phyloP scores from a whole-genome alignment of 1,284 basidiomycete species.

The Cryptococcus neoformans region DNA sequence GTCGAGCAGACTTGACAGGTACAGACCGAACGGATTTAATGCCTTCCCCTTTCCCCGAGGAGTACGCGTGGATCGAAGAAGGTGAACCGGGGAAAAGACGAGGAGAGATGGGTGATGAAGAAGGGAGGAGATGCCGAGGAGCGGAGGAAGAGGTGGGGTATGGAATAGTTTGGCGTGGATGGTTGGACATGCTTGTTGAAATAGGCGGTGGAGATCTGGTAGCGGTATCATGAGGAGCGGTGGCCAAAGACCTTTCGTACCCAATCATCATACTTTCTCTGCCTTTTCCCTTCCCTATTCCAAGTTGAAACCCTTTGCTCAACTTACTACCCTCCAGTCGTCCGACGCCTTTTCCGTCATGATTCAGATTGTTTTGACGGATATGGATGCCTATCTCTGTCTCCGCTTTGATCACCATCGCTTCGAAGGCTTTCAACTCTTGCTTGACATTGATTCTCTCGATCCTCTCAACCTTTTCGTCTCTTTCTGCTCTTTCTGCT shows the following conservation, averaged over 20 bases:
- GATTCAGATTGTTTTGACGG: too few relatives aligned
- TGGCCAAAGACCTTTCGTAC: too few relatives aligned
- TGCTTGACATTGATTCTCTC: background rate
- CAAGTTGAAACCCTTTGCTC: too few relatives aligned
- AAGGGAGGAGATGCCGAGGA: background rate
- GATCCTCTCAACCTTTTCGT: background rate
- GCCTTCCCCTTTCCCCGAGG: background rate
- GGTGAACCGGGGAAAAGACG: too few relatives aligned
- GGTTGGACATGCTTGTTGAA: too few relatives aligned
- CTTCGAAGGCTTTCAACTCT: background rate
- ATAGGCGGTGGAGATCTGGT: background rate
- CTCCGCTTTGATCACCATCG: background rate
- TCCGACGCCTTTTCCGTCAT: too few relatives aligned
- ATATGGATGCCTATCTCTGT: background rate
- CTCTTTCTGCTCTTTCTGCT: background rate
- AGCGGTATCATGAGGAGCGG: background rate
- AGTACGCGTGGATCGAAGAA: background rate
- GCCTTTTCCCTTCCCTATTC: too few relatives aligned
- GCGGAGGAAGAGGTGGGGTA: background rate
- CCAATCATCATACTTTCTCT: too few relatives aligned
- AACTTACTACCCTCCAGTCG: too few relatives aligned
- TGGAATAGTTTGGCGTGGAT: background rate
- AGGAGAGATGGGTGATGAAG: too few relatives aligned
- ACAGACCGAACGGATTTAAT: too few relatives aligned
- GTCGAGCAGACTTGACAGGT: conserved; percentile 15